These are phyloP conservation scores for Hyaloscypha bicolor DNA, from an alignment of 495 filamentous ascomycete species.

Conservation along the genomic window DNA sequence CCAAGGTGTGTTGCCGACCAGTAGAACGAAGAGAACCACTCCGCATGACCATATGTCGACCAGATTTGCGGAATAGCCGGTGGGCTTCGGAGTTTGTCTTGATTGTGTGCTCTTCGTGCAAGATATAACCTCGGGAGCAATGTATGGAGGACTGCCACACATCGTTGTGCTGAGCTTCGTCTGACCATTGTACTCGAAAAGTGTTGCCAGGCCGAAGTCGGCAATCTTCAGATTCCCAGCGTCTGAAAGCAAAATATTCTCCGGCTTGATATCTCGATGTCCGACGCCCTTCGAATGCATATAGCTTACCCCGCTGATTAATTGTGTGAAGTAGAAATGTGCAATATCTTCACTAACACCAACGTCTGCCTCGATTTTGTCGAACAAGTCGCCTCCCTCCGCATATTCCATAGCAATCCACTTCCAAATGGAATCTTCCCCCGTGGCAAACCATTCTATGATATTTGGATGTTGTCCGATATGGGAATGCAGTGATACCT, in stretches of 20 bases:
- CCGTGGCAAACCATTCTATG: constrained; percentile 85
- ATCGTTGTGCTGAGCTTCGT: constrained; percentile 81
- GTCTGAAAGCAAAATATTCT: constrained; percentile 82
- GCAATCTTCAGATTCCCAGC: constrained; percentile 92
- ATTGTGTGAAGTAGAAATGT: constrained; percentile 93
- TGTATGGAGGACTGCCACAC: constrained; percentile 96
- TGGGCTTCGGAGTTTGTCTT: constrained; percentile 50
- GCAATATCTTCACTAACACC: constrained; percentile 91
- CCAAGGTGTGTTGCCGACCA: constrained; percentile 98
- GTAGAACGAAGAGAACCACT: constrained; percentile 91
- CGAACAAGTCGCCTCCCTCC: constrained; percentile 94
- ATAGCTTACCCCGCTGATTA: constrained; percentile 86
- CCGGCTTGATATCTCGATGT: constrained; percentile 88
- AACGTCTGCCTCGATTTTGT: constrained; percentile 98
- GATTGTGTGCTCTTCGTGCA: constrained; percentile 43
- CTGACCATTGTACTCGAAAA: constrained; percentile 85
- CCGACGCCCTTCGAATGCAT: constrained; percentile 93
- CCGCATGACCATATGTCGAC: constrained; percentile 98
- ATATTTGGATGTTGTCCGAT: constrained; percentile 90
- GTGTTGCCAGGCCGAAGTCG: constrained; percentile 93
- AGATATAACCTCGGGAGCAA: constrained; percentile 87
- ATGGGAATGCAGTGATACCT: constrained; percentile 84
- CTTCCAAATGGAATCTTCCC: constrained; percentile 86
- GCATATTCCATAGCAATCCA: constrained; percentile 99
- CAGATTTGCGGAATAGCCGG: constrained; percentile 78